A percentile compares a stretch with the other conserved stretches of the same genome.
phyloP scores from a whole-genome alignment of 257 asterid genomes.

The Solanum clarkiae region DNA sequence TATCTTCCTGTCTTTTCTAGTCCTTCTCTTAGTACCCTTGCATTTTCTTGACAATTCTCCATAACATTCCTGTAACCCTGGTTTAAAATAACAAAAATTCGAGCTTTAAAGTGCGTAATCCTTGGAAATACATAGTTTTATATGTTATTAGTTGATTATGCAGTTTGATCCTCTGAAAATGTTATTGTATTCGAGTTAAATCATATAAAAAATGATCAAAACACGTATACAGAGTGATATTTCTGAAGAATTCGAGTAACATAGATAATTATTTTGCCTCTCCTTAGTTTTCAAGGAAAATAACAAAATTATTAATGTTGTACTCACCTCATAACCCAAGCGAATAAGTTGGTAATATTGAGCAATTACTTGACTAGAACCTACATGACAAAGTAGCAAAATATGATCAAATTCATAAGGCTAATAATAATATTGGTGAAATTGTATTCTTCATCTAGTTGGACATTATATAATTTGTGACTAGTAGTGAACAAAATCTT shows the following conservation, averaged over 20 bases:
- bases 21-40: slow-evolving; percentile 49
- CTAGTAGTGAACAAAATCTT: not conserved
- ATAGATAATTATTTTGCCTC: too few species aligned
- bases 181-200: too few species aligned
- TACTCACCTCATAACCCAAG: slow-evolving; percentile 56
- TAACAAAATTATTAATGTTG: not conserved
- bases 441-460: not conserved
- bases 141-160: not conserved
- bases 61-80: slow-evolving; percentile 68
- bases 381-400: slow-evolving; percentile 15
- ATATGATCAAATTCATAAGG: not conserved
- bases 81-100: not conserved
- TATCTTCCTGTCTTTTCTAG: slow-evolving; percentile 62
- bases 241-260: not conserved
- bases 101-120: not conserved
- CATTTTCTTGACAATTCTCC: slow-evolving; percentile 84
- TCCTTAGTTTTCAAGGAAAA: too few species aligned
- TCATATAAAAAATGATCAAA: too few species aligned
- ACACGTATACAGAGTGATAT: not conserved
- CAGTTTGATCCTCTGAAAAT: too few species aligned
- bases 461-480: not conserved
- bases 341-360: slow-evolving; percentile 86
- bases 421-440: not conserved
- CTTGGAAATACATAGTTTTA: not conserved
- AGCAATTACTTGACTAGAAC: slow-evolving; percentile 85